These are phyloP conservation scores for Boletus rex-veris DNA, from an alignment of 768 basidiomycete species.

Conservation along the genomic window DNA sequence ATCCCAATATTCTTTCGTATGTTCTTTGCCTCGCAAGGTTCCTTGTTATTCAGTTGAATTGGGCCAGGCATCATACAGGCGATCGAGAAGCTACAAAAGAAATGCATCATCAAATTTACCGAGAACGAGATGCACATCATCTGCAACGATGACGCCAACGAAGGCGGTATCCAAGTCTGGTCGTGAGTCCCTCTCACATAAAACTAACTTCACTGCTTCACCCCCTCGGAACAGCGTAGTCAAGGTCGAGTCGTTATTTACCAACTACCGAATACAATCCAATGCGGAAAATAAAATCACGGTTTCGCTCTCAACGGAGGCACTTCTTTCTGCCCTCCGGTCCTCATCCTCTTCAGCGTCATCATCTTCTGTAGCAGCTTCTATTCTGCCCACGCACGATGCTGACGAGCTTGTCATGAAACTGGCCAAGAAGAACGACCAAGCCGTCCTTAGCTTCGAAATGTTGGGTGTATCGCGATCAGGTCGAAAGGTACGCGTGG, in stretches of 20 bases:
- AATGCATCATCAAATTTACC: conserved; percentile 77
- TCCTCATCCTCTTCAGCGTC: conserved; percentile 54
- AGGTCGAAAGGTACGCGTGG: conserved; percentile 60
- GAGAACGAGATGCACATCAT: conserved; percentile 76
- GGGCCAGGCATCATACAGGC: conserved; percentile 70
- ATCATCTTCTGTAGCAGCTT: conserved; percentile 32
- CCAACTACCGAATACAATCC: conserved; percentile 80
- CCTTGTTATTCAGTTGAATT: not conserved
- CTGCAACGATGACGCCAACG: conserved; percentile 74
- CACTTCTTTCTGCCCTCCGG: conserved; percentile 69
- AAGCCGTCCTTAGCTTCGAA: conserved; percentile 74
- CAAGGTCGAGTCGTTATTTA: conserved; percentile 66
- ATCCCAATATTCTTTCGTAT: conserved; percentile 53
- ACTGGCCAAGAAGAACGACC: conserved; percentile 81
- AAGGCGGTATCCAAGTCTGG: conserved; percentile 89
- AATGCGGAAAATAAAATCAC: conserved; percentile 82
- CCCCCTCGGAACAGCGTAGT: conserved; percentile 44
- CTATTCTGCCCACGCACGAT: conserved; percentile 39
- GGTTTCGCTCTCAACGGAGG: conserved; percentile 67
- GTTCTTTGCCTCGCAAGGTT: conserved; percentile 11
- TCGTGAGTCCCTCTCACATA: conserved; percentile 45
- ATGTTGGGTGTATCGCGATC: conserved; percentile 63
- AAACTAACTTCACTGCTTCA: conserved; percentile 12
- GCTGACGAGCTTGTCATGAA: conserved; percentile 74
- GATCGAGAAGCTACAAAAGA: conserved; percentile 80